A percentile compares a stretch with the other conserved stretches of the same genome.
Evolutionary conservation across 345 rosid species (phyloP).

Genomic region (Corymbia maculata): DNA sequence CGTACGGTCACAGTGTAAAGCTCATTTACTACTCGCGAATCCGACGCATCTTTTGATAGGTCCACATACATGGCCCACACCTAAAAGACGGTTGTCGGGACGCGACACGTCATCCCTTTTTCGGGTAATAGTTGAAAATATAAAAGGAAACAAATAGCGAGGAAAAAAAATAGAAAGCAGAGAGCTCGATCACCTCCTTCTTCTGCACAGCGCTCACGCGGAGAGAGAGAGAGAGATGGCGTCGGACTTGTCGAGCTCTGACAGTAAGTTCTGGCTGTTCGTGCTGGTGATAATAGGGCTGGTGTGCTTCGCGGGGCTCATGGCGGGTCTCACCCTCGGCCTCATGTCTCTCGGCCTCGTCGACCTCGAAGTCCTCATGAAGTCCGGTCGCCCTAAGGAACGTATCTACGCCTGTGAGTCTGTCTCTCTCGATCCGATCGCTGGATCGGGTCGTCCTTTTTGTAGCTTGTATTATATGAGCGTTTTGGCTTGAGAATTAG

Average conservation of each 20-base stretch:
- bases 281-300: slow-evolving; percentile 41
- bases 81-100: not conserved
- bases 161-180: not conserved
- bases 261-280: slow-evolving; percentile 30
- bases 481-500: not conserved
- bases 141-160: not conserved
- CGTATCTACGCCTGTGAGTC: slow-evolving; percentile 61
- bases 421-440: not conserved
- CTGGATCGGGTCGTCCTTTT: not conserved
- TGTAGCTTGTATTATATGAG: not conserved
- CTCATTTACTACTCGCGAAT: not conserved
- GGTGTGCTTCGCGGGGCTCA: slow-evolving; percentile 74
- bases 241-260: slow-evolving; percentile 36
- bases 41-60: not conserved
- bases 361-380: slow-evolving; percentile 94
- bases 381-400: slow-evolving; percentile 85
- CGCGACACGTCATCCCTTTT: not conserved
- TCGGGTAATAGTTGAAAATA: not conserved
- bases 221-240: not conserved
- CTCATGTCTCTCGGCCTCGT: slow-evolving; percentile 95
- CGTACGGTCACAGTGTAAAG: not conserved
- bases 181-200: not conserved
- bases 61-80: not conserved
- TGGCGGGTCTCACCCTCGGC: slow-evolving; percentile 95
- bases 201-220: not conserved